Evolutionary conservation across 441 rosid genomes (phyloP).

Genomic region (Gossypium aridum): DNA sequence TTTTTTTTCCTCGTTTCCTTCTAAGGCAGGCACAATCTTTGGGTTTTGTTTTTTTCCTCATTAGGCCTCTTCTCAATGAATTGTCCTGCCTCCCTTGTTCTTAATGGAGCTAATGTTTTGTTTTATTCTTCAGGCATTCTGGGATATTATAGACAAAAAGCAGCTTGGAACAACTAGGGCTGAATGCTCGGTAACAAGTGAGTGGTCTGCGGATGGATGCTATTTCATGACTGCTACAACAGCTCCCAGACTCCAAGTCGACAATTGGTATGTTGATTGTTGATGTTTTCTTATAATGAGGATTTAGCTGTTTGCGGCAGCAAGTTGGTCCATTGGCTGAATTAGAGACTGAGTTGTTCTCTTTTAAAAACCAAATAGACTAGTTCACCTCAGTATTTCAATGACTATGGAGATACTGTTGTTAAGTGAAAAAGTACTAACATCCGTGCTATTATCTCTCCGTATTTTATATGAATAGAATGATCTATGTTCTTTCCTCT

Average conservation of each 20-base stretch:
- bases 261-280: conserved; percentile 64
- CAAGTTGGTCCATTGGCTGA: background rate
- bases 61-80: background rate
- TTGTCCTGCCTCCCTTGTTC: background rate
- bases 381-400: background rate
- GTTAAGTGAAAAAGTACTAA: background rate
- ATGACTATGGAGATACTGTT: background rate
- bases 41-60: background rate
- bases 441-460: background rate
- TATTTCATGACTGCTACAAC: conserved; percentile 94
- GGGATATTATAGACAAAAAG: conserved; percentile 67
- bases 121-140: conserved; percentile 57
- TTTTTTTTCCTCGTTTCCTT: background rate
- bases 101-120: background rate
- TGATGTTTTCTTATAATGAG: background rate
- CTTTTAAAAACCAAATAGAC: background rate
- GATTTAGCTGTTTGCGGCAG: background rate
- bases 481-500: background rate
- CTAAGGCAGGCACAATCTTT: background rate
- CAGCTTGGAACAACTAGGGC: conserved; percentile 74
- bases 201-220: conserved; percentile 89
- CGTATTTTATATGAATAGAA: background rate
- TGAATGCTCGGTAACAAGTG: conserved; percentile 83
- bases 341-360: too few relatives aligned
- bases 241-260: conserved; percentile 89